Evolutionary conservation across 305 asterid species (phyloP).

Genomic region (Fraxinus sp.): DNA sequence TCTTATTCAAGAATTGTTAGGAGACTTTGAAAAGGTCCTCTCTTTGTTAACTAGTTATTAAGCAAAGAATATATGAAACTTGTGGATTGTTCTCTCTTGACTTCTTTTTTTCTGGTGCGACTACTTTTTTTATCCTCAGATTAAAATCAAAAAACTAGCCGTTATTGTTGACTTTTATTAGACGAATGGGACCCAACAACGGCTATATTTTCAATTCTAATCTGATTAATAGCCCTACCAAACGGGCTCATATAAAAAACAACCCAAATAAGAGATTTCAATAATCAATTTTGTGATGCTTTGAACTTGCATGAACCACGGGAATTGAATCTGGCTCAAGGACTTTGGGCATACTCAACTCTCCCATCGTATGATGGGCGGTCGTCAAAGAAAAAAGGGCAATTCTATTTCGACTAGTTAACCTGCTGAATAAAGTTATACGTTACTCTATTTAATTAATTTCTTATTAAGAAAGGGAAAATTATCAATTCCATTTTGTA

Average conservation of each 20-base stretch:
- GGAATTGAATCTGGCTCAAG: neutral
- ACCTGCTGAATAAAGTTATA: neutral
- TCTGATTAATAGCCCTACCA: too few species aligned
- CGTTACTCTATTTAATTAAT: neutral
- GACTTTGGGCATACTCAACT: neutral
- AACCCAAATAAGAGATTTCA: slow-evolving; percentile 16
- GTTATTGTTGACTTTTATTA: too few species aligned
- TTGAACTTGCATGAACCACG: neutral
- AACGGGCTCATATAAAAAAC: slow-evolving; percentile 19
- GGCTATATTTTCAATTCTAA: too few species aligned
- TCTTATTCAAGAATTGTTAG: slow-evolving; percentile 9
- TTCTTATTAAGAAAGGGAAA: too few species aligned
- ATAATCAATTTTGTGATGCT: neutral
- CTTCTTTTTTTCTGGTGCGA: slow-evolving; percentile 1
- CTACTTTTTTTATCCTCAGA: neutral
- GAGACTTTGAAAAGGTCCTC: neutral
- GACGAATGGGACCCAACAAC: too few species aligned
- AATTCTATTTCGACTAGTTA: neutral
- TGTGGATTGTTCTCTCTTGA: neutral
- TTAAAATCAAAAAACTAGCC: too few species aligned
- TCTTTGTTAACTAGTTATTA: slow-evolving; percentile 1
- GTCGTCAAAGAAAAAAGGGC: neutral
- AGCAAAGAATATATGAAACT: neutral
- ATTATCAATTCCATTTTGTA: too few species aligned
- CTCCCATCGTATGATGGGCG: neutral